Percentiles rank a stretch among this genome's conserved stretches.
These are phyloP conservation scores for Capillidium heterosporum DNA, from an alignment of 371 early-diverging fungal species.

Conservation along the genomic window DNA sequence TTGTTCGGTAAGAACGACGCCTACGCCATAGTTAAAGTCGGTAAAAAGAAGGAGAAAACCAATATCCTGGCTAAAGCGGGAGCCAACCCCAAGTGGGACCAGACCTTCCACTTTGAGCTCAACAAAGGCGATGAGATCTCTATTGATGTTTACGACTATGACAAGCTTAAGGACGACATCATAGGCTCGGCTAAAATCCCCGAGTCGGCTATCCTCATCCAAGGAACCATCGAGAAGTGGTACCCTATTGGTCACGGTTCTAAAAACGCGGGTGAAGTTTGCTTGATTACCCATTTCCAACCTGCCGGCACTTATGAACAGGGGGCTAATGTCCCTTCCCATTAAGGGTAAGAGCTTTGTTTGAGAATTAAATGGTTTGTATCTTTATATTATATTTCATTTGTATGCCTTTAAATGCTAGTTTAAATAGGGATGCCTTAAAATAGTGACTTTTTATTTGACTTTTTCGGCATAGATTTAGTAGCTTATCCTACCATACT, in stretches of 20 bases:
- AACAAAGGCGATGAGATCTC: neutral
- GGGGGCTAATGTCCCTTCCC: too few relatives aligned
- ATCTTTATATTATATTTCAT: too few relatives aligned
- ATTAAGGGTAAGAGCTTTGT: too few relatives aligned
- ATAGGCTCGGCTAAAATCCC: conserved; percentile 3
- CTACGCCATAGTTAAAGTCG: conserved; percentile 1
- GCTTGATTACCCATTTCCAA: neutral
- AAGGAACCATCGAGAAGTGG: neutral
- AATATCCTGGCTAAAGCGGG: neutral
- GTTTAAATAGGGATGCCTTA: too few relatives aligned
- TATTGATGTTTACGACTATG: conserved; percentile 2
- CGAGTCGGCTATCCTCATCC: neutral
- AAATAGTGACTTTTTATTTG: too few relatives aligned
- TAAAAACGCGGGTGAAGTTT: conserved; percentile 3
- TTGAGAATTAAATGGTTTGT: too few relatives aligned
- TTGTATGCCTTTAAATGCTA: too few relatives aligned
- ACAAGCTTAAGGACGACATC: conserved; percentile 1
- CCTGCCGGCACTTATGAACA: neutral
- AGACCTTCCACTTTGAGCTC: conserved; percentile 1
- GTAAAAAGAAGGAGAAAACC: conserved; percentile 2
- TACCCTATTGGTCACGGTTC: neutral
- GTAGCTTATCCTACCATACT: conserved; percentile 58
- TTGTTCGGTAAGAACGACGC: conserved; percentile 5
- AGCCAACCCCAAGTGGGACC: neutral
- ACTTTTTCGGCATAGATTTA: neutral